Evolutionary conservation across 306 rosid genomes (phyloP).

Genomic region (Ceratonia siliqua): DNA sequence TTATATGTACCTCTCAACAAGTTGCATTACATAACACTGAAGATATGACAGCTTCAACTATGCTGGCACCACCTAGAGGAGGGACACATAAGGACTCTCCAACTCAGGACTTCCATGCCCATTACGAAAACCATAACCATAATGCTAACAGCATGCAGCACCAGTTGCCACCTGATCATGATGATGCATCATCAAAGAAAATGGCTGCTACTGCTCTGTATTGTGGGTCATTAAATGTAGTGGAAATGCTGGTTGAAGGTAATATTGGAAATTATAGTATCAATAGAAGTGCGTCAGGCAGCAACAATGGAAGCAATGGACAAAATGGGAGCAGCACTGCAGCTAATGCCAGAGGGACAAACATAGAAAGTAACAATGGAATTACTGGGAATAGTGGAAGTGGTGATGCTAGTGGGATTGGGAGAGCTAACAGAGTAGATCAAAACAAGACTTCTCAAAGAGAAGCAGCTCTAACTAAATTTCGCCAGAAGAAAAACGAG

Average conservation of each 20-base stretch:
- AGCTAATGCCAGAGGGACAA: constrained; percentile 55
- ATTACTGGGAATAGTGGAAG: constrained; percentile 56
- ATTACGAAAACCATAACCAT: constrained; percentile 42
- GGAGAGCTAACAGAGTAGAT: constrained; percentile 56
- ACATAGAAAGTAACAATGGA: constrained; percentile 59
- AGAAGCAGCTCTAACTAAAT: constrained; percentile 79
- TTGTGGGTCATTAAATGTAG: constrained; percentile 65
- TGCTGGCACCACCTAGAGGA: constrained; percentile 52
- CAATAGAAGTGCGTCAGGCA: constrained; percentile 72
- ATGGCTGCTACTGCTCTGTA: constrained; percentile 56
- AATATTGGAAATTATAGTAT: constrained; percentile 60
- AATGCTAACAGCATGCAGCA: constrained; percentile 43
- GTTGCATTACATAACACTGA: constrained; percentile 40
- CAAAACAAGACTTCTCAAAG: constrained; percentile 61
- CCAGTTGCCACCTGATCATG: constrained; percentile 45
- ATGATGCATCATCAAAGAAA: constrained; percentile 58
- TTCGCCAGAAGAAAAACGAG: constrained; percentile 76
- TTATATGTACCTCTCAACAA: constrained; percentile 43
- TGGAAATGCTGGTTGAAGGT: constrained; percentile 58
- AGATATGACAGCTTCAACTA: constrained; percentile 36
- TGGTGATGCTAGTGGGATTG: constrained; percentile 66
- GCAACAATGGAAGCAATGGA: constrained; percentile 81
- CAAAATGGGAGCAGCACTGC: constrained; percentile 67
- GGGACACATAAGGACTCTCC: constrained; percentile 43
- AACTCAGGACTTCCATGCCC: constrained; percentile 46